These are phyloP conservation scores for Naganishia friedmannii DNA, from an alignment of 768 basidiomycete species.

Conservation along the genomic window DNA sequence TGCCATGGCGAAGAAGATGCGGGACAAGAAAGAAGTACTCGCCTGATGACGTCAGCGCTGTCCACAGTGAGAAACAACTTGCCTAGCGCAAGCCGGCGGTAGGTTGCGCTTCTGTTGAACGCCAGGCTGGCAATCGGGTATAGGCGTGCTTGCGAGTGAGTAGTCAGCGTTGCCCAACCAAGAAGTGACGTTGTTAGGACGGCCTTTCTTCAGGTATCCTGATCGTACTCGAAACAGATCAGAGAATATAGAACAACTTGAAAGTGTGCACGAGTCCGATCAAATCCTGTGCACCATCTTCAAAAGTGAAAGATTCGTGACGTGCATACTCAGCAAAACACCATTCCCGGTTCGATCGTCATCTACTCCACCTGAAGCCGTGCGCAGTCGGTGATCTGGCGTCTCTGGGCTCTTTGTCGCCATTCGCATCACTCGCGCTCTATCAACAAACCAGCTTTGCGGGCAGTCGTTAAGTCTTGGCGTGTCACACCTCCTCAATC, in stretches of 20 bases:
- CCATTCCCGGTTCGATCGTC: background rate
- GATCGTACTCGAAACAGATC: background rate
- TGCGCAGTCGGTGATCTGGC: background rate
- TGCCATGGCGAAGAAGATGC: background rate
- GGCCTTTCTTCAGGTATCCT: background rate
- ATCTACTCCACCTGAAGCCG: background rate
- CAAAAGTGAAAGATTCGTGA: background rate
- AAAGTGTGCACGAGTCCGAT: background rate
- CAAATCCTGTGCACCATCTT: background rate
- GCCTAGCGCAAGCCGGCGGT: background rate
- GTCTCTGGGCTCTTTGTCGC: background rate
- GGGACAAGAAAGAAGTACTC: background rate
- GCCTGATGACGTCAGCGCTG: background rate
- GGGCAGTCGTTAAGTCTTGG: background rate
- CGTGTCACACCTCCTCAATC: background rate
- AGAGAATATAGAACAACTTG: background rate
- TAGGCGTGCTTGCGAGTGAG: background rate
- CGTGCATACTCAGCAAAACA: background rate
- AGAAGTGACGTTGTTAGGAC: no score
- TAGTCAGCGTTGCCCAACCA: background rate
- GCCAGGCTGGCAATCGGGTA: slow-evolving; percentile 4
- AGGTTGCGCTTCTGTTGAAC: background rate
- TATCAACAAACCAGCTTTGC: background rate
- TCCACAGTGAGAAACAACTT: background rate
- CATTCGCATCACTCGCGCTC: background rate